Conservation (phyloP, 2,329 filamentous ascomycete genomes). For the Neurospora crassa region DNA sequence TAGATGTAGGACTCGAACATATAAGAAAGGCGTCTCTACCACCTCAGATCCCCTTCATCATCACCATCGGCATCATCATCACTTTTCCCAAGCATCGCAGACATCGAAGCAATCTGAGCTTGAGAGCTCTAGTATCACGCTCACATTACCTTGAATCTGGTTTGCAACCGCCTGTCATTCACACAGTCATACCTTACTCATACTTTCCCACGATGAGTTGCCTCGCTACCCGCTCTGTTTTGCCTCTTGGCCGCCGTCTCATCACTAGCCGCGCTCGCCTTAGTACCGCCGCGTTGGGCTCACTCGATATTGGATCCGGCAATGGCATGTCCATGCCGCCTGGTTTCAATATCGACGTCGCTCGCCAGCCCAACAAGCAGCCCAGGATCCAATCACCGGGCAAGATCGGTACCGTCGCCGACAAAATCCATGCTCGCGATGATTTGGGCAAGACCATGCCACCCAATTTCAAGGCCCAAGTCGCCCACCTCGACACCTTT, state of each 20-base stretch:
- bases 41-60: neutral
- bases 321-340: constrained; percentile 10
- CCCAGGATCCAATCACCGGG: neutral
- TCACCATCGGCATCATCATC: neutral
- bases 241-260: constrained; percentile 3
- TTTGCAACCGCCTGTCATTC: neutral
- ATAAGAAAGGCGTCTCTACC: neutral
- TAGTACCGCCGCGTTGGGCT: constrained; percentile 7
- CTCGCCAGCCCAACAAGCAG: neutral
- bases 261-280: constrained; percentile 5
- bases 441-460: constrained; percentile 18
- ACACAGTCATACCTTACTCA: neutral
- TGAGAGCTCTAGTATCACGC: neutral
- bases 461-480: constrained; percentile 20
- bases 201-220: constrained; percentile 1
- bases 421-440: neutral
- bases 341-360: constrained; percentile 6
- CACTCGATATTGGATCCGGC: neutral
- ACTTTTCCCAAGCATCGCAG: neutral
- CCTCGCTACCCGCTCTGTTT: constrained; percentile 2
- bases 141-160: neutral
- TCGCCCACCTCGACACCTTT: constrained; percentile 31
- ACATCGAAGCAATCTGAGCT: neutral
- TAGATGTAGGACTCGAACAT: neutral
- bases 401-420: neutral